Evolutionary conservation across 805 yeast genomes (phyloP), one percentile per base, ranked within the genome.

Genomic region (Monosporozyma solicola): DNA sequence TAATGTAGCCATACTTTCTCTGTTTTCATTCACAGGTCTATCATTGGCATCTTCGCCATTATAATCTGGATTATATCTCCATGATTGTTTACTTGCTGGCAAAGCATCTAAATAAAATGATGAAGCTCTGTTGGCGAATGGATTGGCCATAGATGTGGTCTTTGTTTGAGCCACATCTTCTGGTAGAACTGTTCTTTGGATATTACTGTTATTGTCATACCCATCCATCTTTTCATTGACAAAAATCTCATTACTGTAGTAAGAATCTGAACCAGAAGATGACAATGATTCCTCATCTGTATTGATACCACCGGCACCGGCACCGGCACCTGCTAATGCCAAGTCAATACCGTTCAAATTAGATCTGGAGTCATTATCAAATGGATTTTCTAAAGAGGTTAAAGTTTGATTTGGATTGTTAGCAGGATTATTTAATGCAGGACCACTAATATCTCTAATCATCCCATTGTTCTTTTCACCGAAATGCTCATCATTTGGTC

Each of bases 1-100:
- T 53, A 85, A 62, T 0, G 97, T 87, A 41, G 78, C 79, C 53
- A 80, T 74, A 9, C 95, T 84, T 37, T 79, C 82, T 65, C 92
- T 79, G 27, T 57, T 57, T 31, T 48, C 52, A 27, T 25, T 74
- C 33, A 72, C 74, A 76, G 72, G 44, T 67, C 54, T 39, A 65
- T 59, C 44, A 65, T 65, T 27, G 8, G 47, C 29, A 5, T 25
- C 25, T 20, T 20, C 29, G 10, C 13, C 41, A 7, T 13, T 22
- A 61, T 16, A 64, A 20, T 47, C 50, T 15, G 56, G 53, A 60
- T 58, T 72, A 45, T 69, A 70, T 61, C 90, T 74, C 91, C 91
- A 85, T 5, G 84, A 84, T 61, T 62, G 78, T 73, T 60, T 74
- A 63, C 52, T 68, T 3, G 65, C 65, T 3, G 72, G 71, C 47